Percentiles rank a stretch among this genome's conserved stretches.
phyloP scores from a whole-genome alignment of 352 stramenopile genomes.

The Phytophthora sp. region DNA sequence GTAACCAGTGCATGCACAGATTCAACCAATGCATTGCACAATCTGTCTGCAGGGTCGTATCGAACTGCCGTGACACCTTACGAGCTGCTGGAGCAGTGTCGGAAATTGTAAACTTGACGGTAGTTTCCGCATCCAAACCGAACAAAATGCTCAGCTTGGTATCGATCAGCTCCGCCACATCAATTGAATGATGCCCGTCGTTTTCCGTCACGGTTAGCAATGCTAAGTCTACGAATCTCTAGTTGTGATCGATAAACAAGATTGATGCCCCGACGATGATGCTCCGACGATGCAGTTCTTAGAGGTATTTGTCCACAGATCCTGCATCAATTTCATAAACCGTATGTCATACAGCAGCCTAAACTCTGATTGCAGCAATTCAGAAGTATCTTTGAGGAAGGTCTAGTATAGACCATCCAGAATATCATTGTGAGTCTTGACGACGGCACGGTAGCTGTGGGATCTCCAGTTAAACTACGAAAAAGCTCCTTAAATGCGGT shows the following conservation, averaged over 20 bases:
- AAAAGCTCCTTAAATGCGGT: neutral
- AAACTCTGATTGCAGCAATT: neutral
- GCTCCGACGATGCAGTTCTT: neutral
- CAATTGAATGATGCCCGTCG: neutral
- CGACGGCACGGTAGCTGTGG: neutral
- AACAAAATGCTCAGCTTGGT: neutral
- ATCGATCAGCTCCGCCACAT: neutral
- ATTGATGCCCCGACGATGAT: neutral
- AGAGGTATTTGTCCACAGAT: neutral
- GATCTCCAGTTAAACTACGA: neutral
- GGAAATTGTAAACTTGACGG: neutral
- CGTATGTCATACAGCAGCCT: neutral
- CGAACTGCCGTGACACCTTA: neutral
- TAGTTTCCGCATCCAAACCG: neutral
- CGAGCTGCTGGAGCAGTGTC: neutral
- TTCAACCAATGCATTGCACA: neutral
- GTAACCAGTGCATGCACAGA: too few species aligned
- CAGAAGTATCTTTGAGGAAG: neutral
- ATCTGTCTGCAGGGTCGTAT: neutral
- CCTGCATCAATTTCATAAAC: neutral
- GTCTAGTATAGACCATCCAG: neutral
- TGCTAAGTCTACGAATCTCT: neutral
- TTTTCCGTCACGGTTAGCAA: neutral
- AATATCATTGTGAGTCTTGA: neutral
- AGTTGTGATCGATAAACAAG: neutral